These are phyloP conservation scores for Sambucus nigra DNA, from an alignment of 129 eudicot species.

Conservation along the genomic window DNA sequence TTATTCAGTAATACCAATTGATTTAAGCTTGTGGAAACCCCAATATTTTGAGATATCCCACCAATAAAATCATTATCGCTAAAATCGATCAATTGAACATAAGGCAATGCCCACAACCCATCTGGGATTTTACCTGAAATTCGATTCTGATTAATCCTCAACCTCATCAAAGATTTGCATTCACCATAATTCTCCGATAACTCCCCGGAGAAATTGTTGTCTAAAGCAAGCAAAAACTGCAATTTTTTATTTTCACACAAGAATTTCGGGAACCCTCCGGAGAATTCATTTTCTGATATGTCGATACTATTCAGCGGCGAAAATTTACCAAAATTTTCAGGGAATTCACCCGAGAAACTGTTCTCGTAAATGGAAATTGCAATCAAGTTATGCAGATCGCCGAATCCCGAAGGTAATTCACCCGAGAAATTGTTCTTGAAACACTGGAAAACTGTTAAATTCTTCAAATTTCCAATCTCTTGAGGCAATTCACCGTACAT, in stretches of 20 bases:
- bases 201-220: slow-evolving; percentile 59
- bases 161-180: slow-evolving; percentile 55
- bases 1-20: slow-evolving; percentile 53
- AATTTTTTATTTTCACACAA: slow-evolving; percentile 51
- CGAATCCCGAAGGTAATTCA: slow-evolving; percentile 63
- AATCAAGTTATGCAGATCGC: slow-evolving; percentile 40
- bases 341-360: slow-evolving; percentile 66
- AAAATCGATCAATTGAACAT: slow-evolving; percentile 49
- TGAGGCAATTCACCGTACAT: slow-evolving; percentile 60
- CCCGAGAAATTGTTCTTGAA: slow-evolving; percentile 67
- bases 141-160: slow-evolving; percentile 58
- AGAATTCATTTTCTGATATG: slow-evolving; percentile 74
- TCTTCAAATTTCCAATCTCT: slow-evolving; percentile 57
- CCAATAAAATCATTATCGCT: slow-evolving; percentile 67
- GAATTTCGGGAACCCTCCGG: slow-evolving; percentile 66
- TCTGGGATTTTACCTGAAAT: slow-evolving; percentile 61
- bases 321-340: slow-evolving; percentile 52
- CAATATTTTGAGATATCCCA: slow-evolving; percentile 37
- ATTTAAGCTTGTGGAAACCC: slow-evolving; percentile 37
- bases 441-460: slow-evolving; percentile 61
- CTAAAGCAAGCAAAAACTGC: slow-evolving; percentile 59
- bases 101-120: slow-evolving; percentile 70
- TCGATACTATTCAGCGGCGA: slow-evolving; percentile 65
- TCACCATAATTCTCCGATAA: slow-evolving; percentile 46
- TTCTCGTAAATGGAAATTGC: slow-evolving; percentile 63